Evolutionary conservation across 441 rosid genomes (phyloP), one percentile per base, ranked within the genome.

Genomic region (Melastoma candidum): DNA sequence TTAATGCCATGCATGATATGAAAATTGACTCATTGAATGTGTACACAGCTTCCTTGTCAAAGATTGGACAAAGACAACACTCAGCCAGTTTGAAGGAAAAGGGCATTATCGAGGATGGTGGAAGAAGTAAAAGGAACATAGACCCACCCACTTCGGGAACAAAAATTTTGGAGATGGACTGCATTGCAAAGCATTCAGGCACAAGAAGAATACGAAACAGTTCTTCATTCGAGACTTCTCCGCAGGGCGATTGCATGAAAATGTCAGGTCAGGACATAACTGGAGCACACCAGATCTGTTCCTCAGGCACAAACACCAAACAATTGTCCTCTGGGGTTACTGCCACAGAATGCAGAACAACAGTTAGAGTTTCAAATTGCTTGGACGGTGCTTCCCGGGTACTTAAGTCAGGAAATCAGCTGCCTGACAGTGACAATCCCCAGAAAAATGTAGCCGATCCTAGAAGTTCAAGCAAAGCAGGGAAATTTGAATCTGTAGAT

Each of bases 271-370:
- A 50, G 68, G 60, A 51, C 53, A 45, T 58, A 29, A 58, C 46
- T 14, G 72, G 36, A 57, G 66, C 60, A 47, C 54, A 43, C 55
- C 51, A 44, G 48, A 69, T 58, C 27, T 53, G 59, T 51, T 66
- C 66, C 39, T 51, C 78, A 7, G 65, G 58, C 71, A 53, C 78
- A 71, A 50, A 49, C 74, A 65, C 79, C 82, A 32, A 65, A 59
- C 39, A 73, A 80, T 11, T 72, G 73, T 64, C 78, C 86, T 2
- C 63, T 77, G 48, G 70, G 79, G 61, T 57, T 71, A 14, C 69
- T 68, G 56, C 55, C 53, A 39, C 63, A 59, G 45, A 48, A 64
- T 17, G 22, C 22, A 17, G 22, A 17, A 17, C 22, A 17, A 17
- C 22, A 17, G 22, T 17, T 17, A 17, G 22, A 17, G 46, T 9